Conservation (phyloP, 345 rosid genomes). For the Eutrema yunnanense region DNA sequence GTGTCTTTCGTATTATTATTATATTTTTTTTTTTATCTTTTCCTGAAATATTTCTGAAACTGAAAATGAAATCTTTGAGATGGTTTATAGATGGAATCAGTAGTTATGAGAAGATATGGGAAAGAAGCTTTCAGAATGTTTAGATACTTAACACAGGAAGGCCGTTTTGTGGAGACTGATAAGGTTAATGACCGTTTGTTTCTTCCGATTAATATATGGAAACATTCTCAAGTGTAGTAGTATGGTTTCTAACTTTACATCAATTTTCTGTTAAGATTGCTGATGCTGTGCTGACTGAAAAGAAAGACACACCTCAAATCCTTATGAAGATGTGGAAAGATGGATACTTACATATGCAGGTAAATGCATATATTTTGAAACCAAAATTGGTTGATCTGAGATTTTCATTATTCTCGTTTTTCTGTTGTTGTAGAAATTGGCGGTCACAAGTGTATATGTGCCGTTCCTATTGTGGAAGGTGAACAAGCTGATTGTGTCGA, state of each 20-base stretch:
- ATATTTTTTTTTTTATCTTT: no score
- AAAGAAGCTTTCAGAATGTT: slow-evolving; percentile 69
- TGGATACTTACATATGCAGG: slow-evolving; percentile 81
- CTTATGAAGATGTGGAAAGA: slow-evolving; percentile 85
- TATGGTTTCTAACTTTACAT: neutral
- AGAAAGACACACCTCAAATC: slow-evolving; percentile 51
- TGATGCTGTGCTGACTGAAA: slow-evolving; percentile 53
- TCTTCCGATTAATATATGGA: neutral
- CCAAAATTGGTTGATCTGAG: no score
- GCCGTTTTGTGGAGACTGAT: slow-evolving; percentile 59
- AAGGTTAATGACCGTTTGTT: slow-evolving; percentile 38
- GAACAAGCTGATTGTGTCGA: no score
- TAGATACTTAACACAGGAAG: slow-evolving; percentile 48
- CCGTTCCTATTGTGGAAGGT: no score
- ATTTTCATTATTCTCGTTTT: no score
- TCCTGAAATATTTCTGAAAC: neutral
- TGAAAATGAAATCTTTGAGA: neutral
- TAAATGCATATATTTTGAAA: neutral
- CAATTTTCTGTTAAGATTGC: slow-evolving; percentile 45
- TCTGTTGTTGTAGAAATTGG: no score
- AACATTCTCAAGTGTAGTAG: neutral
- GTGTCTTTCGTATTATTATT: slow-evolving; percentile 26
- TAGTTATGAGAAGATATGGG: slow-evolving; percentile 69
- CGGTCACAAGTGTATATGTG: no score
- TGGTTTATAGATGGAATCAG: slow-evolving; percentile 53